Percentiles rank a stretch among this genome's conserved stretches.
Conservation (phyloP, 2,329 filamentous ascomycete species). For the Thermomyces lanuginosus region DNA sequence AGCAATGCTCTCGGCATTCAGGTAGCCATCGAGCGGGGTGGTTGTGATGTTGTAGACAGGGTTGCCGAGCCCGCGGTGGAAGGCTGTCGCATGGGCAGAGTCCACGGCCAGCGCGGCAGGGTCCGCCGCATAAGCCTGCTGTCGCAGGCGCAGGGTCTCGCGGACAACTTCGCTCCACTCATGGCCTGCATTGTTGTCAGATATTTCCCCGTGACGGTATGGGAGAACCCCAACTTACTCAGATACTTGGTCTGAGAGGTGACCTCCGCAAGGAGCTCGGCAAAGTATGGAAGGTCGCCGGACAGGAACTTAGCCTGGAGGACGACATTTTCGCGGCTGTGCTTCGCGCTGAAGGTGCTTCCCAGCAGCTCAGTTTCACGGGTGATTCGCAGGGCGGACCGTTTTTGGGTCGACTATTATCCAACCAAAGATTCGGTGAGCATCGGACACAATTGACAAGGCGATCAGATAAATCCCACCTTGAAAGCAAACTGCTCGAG, state of each 20-base stretch:
- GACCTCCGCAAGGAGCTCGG: conserved; percentile 87
- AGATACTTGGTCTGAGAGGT: conserved; percentile 75
- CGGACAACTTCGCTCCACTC: conserved; percentile 82
- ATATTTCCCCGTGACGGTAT: neutral
- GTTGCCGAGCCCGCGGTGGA: conserved; percentile 81
- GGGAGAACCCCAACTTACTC: conserved; percentile 26
- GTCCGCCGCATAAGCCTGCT: conserved; percentile 51
- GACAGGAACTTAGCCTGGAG: conserved; percentile 89
- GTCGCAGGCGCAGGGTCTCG: conserved; percentile 57
- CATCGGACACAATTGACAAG: conserved; percentile 1
- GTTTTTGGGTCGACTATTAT: conserved; percentile 66
- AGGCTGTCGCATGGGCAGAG: conserved; percentile 70
- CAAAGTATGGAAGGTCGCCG: conserved; percentile 92
- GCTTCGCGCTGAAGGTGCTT: conserved; percentile 70
- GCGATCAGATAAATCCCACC: conserved; percentile 36
- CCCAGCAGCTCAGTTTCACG: conserved; percentile 92
- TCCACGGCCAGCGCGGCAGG: conserved; percentile 61
- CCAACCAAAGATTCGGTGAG: conserved; percentile 11
- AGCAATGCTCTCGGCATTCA: conserved; percentile 58
- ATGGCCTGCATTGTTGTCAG: conserved; percentile 44
- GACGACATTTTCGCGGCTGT: conserved; percentile 85
- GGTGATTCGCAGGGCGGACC: conserved; percentile 80
- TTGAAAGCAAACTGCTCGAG: conserved; percentile 96
- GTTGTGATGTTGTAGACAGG: conserved; percentile 57
- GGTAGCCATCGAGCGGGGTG: conserved; percentile 60